Evolutionary conservation across 2,329 filamentous ascomycete species (phyloP), one percentile per base, ranked within the genome.

Genomic region (Xylaria sp.): DNA sequence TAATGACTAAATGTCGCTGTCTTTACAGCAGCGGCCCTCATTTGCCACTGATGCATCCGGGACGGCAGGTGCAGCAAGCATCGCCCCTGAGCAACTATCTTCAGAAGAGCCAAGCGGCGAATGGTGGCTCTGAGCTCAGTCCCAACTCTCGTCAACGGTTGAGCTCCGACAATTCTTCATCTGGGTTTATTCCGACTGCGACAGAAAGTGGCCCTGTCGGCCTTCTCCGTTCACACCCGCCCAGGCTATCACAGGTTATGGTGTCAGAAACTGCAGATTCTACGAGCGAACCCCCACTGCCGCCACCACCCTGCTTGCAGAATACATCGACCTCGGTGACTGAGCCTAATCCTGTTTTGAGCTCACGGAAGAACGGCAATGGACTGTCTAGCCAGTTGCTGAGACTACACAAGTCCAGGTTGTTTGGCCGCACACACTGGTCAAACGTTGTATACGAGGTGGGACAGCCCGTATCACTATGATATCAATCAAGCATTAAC

Each of bases 341-440:
- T 5, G 12, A 55, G 33, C 42, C 19, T 12, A 15, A 12, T 2
- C 28, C 46, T 43, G 12, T 17, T 21, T 19, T 14, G 19, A 4
- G 9, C n/a, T 43, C 19, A 28, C 17, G 8, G 7, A 37, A 51
- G 23, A 15, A 19, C 37, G 8, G 19, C 42, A 5, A n/a, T 33
- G 23, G 3, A 55, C n/a, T 11, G 2, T 7, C 9, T 21, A 3
- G 31, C 14, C 40, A 2, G 28, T 19, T 7, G 1, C 38, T 61
- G 11, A 40, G 46, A n/a, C 19, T 61, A 11, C 45, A 86, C 64
- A 89, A 88, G 68, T 82, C 80, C 0, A 78, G 85, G 0, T 70
- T 87, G 0, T 84, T 87, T 67, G 86, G 85, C 0, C 81, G 81
- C 68, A 86, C 83, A 31, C 83, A 87, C 67, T 87, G 83, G 80